These are phyloP conservation scores for Moesziomyces aphidis DNA, from an alignment of 1,284 basidiomycete species.

Conservation along the genomic window DNA sequence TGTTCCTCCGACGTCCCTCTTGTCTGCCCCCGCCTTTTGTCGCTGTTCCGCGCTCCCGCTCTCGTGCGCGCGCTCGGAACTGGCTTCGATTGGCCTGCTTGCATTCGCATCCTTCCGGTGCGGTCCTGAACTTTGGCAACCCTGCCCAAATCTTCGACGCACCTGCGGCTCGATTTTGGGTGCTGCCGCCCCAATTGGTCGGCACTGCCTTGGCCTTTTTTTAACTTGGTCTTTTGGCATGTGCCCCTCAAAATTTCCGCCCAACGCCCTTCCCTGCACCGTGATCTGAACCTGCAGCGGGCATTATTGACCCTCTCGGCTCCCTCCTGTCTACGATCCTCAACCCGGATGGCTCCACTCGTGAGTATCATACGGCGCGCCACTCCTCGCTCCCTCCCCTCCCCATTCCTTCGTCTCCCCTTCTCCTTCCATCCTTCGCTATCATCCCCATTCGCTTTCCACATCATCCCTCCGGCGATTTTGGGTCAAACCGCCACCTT, in stretches of 20 bases:
- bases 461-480: background rate
- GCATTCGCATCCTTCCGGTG: background rate
- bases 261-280: slow-evolving; percentile 7
- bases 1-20: slow-evolving; percentile 4
- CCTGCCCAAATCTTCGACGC: slow-evolving; percentile 3
- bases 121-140: background rate
- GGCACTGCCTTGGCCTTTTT: background rate
- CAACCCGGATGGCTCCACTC: slow-evolving; percentile 22
- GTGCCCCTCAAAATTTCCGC: background rate
- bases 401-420: background rate
- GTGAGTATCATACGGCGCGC: slow-evolving; percentile 19
- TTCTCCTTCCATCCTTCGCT: slow-evolving; percentile 1
- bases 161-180: background rate
- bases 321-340: slow-evolving; percentile 18
- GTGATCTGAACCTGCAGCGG: slow-evolving; percentile 37
- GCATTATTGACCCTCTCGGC: slow-evolving; percentile 15
- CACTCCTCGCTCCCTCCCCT: background rate
- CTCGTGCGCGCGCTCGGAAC: slow-evolving; percentile 3
- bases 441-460: background rate
- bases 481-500: background rate
- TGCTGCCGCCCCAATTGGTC: background rate
- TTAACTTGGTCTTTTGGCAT: too few species aligned
- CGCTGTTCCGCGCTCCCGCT: slow-evolving; percentile 19
- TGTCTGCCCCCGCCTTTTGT: slow-evolving; percentile 10
- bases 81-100: slow-evolving; percentile 19